Evolutionary conservation across 306 rosid genomes (phyloP), one percentile per base, ranked within the genome.

Genomic region (Glycyrrhiza uralensis): DNA sequence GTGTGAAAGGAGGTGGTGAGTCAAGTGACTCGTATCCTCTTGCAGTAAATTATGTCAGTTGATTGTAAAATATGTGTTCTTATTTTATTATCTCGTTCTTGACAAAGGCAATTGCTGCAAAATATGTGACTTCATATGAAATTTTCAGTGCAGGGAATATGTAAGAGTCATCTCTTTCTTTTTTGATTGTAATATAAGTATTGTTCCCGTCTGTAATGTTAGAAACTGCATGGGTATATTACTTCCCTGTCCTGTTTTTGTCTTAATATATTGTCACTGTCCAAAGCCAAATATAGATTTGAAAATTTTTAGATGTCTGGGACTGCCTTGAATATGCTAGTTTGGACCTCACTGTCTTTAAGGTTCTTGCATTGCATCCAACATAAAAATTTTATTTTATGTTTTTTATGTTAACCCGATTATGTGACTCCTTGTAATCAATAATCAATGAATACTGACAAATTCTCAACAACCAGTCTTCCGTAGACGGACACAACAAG

Each of bases 1-100:
- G 81, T 74, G 82, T 70, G 85, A 83, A 65, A 83, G 84, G 80
- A 80, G 68, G 73, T 85, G 68, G 73, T 85, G 85, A 78, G 58
- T 0, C 58, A 5, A 61, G 32, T 65, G 44, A 71, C 23, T 58
- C 3, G 12, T 11, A 2, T 57, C 3, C 64, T 24, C 1, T 69
- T 30, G 69, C 44, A 52, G 47, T 32, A 52, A 38, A 55, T 8
- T 55, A 55, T 64, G 55, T 45, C 6, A 39, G 59, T 35, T 45
- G 35, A 36, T 58, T 22, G 32, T 55, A 23, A 19, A 3, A 11
- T 49, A 9, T 14, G 2, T 11, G 12, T 15, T 13, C 39, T 39
- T 38, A 23, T 23, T 2, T 38, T 5, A 29, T 7, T n/a, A 36
- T n/a, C 2, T 58, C 26, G 30, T 51, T 69, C 28, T 61, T 60